phyloP scores from a whole-genome alignment of 1,284 basidiomycete genomes.

The Cutaneotrichosporon cyanovorans region DNA sequence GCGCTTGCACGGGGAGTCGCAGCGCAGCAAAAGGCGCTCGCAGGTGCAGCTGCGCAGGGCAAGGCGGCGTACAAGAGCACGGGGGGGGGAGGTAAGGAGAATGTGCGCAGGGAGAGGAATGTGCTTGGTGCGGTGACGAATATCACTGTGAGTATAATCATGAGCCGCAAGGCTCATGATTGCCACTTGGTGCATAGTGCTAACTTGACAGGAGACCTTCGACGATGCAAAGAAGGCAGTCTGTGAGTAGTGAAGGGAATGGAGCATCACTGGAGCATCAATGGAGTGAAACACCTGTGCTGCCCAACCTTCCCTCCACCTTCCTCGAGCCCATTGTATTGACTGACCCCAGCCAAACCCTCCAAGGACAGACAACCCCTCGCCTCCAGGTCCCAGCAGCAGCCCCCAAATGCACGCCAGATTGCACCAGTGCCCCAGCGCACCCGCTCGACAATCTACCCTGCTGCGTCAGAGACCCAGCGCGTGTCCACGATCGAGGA shows the following conservation, averaged over 20 bases:
- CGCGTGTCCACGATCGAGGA: slow-evolving; percentile 13
- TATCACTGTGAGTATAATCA: slow-evolving; percentile 13
- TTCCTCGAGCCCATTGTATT: too few species aligned
- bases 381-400: slow-evolving; percentile 18
- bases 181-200: neutral
- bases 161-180: neutral
- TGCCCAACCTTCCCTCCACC: too few species aligned
- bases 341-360: neutral
- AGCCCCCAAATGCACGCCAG: slow-evolving; percentile 22
- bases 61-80: slow-evolving; percentile 1
- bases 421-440: slow-evolving; percentile 38
- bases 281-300: too few species aligned
- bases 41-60: slow-evolving; percentile 15
- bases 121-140: slow-evolving; percentile 37
- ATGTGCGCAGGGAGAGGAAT: slow-evolving; percentile 39
- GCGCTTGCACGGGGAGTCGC: slow-evolving; percentile 9
- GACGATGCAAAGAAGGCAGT: slow-evolving; percentile 31
- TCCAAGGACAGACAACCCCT: slow-evolving; percentile 30
- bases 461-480: slow-evolving; percentile 12
- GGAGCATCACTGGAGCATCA: too few species aligned
- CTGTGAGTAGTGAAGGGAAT: slow-evolving; percentile 26
- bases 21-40: slow-evolving; percentile 24
- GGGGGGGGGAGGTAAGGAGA: slow-evolving; percentile 25
- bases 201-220: slow-evolving; percentile 16
- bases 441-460: slow-evolving; percentile 18